Evolutionary conservation across 2,329 filamentous ascomycete species (phyloP).

Genomic region (Fusarium proliferatum): DNA sequence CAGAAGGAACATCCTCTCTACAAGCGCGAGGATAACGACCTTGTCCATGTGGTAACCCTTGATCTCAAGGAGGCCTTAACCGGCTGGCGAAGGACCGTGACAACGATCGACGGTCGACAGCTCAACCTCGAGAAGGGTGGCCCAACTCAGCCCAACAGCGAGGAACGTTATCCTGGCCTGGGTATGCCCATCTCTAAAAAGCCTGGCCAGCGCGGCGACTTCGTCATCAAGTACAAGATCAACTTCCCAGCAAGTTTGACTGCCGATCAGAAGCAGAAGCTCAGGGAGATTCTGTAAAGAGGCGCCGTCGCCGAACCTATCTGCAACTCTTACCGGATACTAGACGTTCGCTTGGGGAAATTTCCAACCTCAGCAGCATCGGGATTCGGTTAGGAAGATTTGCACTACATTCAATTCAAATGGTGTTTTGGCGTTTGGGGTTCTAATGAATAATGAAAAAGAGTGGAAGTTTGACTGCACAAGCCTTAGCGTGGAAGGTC

Average conservation of each 20-base stretch:
- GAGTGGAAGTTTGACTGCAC: background rate
- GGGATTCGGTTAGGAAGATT: background rate
- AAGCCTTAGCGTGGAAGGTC: background rate
- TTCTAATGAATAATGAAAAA: constrained; percentile 43
- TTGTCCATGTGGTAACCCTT: constrained; percentile 82
- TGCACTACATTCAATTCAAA: constrained; percentile 25
- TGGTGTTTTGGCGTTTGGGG: constrained; percentile 41
- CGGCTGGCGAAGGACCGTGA: constrained; percentile 91
- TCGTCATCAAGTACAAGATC: constrained; percentile 90
- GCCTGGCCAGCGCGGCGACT: constrained; percentile 83
- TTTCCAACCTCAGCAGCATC: background rate
- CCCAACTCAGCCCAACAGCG: constrained; percentile 85
- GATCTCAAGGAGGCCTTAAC: constrained; percentile 94
- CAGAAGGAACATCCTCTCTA: constrained; percentile 90
- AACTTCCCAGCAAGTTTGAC: constrained; percentile 88
- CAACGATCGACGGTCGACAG: constrained; percentile 92
- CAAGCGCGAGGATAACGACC: constrained; percentile 87
- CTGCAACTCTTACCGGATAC: constrained; percentile 3
- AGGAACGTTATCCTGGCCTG: constrained; percentile 83
- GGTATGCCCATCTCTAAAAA: constrained; percentile 97
- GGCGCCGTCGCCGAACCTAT: background rate
- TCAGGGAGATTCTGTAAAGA: constrained; percentile 79
- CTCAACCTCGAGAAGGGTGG: constrained; percentile 82
- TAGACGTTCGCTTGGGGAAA: background rate
- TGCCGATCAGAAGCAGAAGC: constrained; percentile 78